A percentile compares a stretch with the other conserved stretches of the same genome.
phyloP scores from a whole-genome alignment of 768 basidiomycete genomes.

The Thelephora ganbajun region DNA sequence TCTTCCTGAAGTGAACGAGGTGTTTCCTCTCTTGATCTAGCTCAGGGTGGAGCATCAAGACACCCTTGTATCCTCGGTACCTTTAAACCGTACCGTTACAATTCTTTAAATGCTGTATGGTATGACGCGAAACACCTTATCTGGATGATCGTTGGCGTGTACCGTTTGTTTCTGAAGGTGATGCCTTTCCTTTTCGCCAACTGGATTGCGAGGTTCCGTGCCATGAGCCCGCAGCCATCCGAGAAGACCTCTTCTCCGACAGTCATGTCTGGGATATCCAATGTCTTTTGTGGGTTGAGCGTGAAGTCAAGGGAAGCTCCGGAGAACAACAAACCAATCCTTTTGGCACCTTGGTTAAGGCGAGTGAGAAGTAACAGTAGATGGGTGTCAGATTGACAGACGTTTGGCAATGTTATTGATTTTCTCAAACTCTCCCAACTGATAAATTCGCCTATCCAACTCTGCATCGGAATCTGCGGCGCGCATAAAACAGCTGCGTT shows the following conservation, averaged over 20 bases:
- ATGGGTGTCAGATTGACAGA: slow-evolving; percentile 14
- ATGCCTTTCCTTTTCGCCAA: slow-evolving; percentile 41
- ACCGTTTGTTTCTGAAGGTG: slow-evolving; percentile 37
- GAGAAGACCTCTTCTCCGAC: slow-evolving; percentile 46
- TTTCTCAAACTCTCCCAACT: slow-evolving; percentile 39
- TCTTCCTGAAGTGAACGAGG: slow-evolving; percentile 45
- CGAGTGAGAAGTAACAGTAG: background rate
- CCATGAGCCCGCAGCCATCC: slow-evolving; percentile 57
- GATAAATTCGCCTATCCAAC: slow-evolving; percentile 43
- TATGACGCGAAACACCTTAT: slow-evolving; percentile 29
- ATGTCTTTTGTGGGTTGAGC: slow-evolving; percentile 31
- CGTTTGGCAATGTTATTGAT: slow-evolving; percentile 58
- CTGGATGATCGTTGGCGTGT: slow-evolving; percentile 50
- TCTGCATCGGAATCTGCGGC: slow-evolving; percentile 39
- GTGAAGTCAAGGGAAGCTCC: slow-evolving; percentile 44
- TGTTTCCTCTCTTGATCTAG: slow-evolving; percentile 32
- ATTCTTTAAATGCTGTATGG: background rate
- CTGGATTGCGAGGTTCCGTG: slow-evolving; percentile 32
- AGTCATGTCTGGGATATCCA: slow-evolving; percentile 48
- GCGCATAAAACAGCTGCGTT: slow-evolving; percentile 50
- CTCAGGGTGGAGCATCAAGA: slow-evolving; percentile 51
- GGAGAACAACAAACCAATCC: slow-evolving; percentile 55
- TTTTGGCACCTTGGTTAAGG: slow-evolving; percentile 38
- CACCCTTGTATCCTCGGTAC: slow-evolving; percentile 62
- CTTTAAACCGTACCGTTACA: slow-evolving; percentile 16